Evolutionary conservation across 1,284 basidiomycete species (phyloP), one percentile per base, ranked within the genome.

Genomic region (Cryptococcus sp.): DNA sequence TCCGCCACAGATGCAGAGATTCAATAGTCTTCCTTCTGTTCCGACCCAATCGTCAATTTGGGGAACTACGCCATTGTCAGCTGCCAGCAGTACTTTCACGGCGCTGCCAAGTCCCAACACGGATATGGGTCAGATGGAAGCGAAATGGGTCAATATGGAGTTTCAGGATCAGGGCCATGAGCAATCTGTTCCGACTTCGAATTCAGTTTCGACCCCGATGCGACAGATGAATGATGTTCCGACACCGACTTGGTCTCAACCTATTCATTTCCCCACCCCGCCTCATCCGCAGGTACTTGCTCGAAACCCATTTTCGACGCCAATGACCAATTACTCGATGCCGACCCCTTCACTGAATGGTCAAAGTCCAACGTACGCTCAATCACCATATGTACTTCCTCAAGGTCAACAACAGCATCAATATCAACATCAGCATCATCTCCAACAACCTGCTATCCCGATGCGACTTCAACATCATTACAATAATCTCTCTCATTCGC

Each of bases 1-100:
- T 7, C 70, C 71, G 1, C 69, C 70, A 1, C 57, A 56, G n/a
- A 53, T 72, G 43, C 60, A 66, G 43, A 60, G 71, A 10, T 72
- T 67, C 61, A 62, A 70, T 54, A 69, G 67, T 7, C 52, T 67
- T n/a, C 70, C 70, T 5, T 19, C 52, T 13, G 51, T 69, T 3
- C 69, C 68, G 2, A 67, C 67, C 14, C 41, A 66, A 10, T 45
- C 48, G 32, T n/a, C n/a, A n/a, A 42, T 36, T 14, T 67, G 64
- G 68, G 50, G 16, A 9, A 16, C 16, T 16, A 34, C 10, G 31
- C 39, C 43, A 61, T 21, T 45, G 50, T 7, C 50, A 53, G 39
- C 45, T 58, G 57, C 52, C 46, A 56, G 46, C 18, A 52, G 45
- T 32, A 28, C 54, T 21, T 53, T 48, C 25, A 56, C 23, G 36